Evolutionary conservation across 371 early-diverging fungal species (phyloP).

Genomic region (Syncephalastrum racemosum): DNA sequence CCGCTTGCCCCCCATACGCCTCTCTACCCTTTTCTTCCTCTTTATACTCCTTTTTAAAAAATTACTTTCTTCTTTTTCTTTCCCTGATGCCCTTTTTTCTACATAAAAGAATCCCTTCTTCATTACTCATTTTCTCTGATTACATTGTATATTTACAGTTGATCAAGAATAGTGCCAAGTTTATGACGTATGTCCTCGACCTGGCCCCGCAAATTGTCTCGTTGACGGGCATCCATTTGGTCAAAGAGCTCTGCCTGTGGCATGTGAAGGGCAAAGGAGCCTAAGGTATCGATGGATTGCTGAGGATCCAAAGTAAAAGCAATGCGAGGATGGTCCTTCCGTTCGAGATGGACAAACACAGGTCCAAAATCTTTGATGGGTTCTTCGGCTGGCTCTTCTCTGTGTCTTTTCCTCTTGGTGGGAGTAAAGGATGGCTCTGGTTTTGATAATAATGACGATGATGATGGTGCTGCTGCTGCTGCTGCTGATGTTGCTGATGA

Average conservation of each 20-base stretch:
- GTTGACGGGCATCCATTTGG: slow-evolving; percentile 17
- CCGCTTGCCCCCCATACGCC: background rate
- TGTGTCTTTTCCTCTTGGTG: background rate
- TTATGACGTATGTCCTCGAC: slow-evolving; percentile 25
- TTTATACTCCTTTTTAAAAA: slow-evolving; percentile 1
- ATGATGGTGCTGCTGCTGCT: background rate
- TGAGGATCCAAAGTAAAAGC: slow-evolving; percentile 25
- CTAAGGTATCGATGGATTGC: slow-evolving; percentile 8
- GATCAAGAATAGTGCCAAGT: slow-evolving; percentile 13
- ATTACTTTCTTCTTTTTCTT: slow-evolving; percentile 3
- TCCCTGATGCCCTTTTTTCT: slow-evolving; percentile 1
- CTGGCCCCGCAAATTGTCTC: slow-evolving; percentile 15
- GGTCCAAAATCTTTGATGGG: slow-evolving; percentile 15
- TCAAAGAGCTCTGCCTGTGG: slow-evolving; percentile 14
- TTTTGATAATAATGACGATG: background rate
- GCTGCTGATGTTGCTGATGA: background rate
- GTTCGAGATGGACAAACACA: slow-evolving; percentile 21
- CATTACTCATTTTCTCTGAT: background rate
- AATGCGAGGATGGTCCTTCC: slow-evolving; percentile 21
- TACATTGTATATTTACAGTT: background rate
- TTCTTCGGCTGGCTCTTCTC: background rate
- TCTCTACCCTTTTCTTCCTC: background rate
- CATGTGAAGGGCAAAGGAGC: slow-evolving; percentile 14
- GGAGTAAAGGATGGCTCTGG: background rate
- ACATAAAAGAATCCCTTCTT: background rate